Conservation (phyloP, 441 rosid species). For the Euphorbia schlechtendalii region DNA sequence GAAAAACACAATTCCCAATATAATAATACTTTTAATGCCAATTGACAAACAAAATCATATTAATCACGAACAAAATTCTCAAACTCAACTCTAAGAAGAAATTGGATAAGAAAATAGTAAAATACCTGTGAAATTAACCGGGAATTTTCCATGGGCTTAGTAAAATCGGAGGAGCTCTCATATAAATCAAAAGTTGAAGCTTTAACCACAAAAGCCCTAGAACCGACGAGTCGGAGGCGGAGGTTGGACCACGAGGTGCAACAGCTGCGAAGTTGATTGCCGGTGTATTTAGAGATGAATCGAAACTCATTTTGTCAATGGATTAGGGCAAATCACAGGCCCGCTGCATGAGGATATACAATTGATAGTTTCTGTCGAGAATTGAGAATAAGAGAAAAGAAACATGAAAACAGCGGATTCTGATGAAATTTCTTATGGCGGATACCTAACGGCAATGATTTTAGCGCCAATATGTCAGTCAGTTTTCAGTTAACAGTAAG, state of each 20-base stretch:
- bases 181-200: constrained; percentile 68
- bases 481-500: not conserved
- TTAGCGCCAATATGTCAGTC: not conserved
- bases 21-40: no score
- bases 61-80: no score
- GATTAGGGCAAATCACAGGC: not conserved
- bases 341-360: constrained; percentile 7
- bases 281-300: not conserved
- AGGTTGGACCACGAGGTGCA: not conserved
- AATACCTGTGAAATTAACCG: constrained; percentile 82
- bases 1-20: no score
- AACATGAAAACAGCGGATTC: not conserved
- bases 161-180: constrained; percentile 66
- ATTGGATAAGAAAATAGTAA: not conserved
- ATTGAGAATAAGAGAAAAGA: not conserved
- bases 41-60: no score
- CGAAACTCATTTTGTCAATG: not conserved
- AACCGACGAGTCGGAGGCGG: constrained; percentile 3
- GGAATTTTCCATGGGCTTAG: constrained; percentile 72
- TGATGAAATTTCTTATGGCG: constrained; percentile 1
- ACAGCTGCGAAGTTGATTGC: not conserved
- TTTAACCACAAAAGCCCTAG: constrained; percentile 23
- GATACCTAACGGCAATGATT: constrained; percentile 2
- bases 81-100: no score
- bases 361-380: not conserved